A percentile compares a stretch with the other conserved stretches of the same genome.
phyloP scores from a whole-genome alignment of 108 stramenopile genomes.

The Skeletonema potamos region DNA sequence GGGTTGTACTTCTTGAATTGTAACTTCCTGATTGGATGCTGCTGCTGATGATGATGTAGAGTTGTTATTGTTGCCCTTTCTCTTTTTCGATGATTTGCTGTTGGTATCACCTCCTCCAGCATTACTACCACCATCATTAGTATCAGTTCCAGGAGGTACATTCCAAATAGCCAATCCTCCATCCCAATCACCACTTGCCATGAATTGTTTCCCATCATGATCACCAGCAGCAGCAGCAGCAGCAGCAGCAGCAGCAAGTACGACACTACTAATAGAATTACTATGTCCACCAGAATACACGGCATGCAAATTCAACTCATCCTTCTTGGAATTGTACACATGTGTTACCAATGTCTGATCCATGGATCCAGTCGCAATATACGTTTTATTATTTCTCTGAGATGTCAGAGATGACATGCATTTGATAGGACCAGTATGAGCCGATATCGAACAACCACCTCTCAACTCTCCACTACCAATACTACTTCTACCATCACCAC shows the following conservation, averaged over 20 bases:
- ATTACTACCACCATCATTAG: background rate
- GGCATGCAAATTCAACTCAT: conserved; percentile 20
- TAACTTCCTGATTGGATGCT: conserved; percentile 18
- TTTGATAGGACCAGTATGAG: conserved; percentile 74
- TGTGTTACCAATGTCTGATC: conserved; percentile 76
- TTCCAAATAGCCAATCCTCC: conserved; percentile 75
- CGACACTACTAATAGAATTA: conserved; percentile 55
- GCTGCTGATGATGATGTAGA: conserved; percentile 1
- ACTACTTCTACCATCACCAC: too few species aligned
- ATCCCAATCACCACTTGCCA: conserved; percentile 85
- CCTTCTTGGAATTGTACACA: conserved; percentile 12
- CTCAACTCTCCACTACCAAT: background rate
- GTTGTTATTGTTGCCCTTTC: background rate
- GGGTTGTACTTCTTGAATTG: conserved; percentile 42
- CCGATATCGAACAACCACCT: conserved; percentile 16
- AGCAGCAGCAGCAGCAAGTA: background rate
- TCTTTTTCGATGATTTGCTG: conserved; percentile 14
- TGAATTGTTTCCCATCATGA: background rate
- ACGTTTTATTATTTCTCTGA: background rate
- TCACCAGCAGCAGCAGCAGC: background rate
- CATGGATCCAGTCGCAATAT: conserved; percentile 77
- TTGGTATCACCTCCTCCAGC: conserved; percentile 1
- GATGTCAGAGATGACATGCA: conserved; percentile 41
- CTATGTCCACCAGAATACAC: conserved; percentile 52
- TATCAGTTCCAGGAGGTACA: conserved; percentile 11